These are phyloP conservation scores for Fagus sylvatica DNA, from an alignment of 306 rosid genomes.

Conservation along the genomic window DNA sequence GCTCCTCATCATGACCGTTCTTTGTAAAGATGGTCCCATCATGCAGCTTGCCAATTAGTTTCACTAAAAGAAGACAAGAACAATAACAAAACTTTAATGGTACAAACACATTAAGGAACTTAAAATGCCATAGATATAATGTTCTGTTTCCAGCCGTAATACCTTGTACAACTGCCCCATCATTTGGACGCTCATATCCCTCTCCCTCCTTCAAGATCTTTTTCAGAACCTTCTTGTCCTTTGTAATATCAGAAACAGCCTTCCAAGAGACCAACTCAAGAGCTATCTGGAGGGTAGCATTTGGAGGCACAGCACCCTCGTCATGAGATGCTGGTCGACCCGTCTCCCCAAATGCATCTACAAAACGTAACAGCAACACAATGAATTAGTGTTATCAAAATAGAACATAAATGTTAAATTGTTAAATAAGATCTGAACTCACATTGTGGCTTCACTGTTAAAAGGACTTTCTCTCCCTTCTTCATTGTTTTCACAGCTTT, in stretches of 20 bases:
- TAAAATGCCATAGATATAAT: too few species aligned
- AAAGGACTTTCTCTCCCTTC: slow-evolving; percentile 76
- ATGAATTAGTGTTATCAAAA: neutral
- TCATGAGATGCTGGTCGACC: slow-evolving; percentile 62
- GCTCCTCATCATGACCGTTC: slow-evolving; percentile 66
- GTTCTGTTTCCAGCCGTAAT: too few species aligned
- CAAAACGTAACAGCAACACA: neutral
- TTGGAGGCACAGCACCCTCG: slow-evolving; percentile 79
- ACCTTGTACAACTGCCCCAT: slow-evolving; percentile 62
- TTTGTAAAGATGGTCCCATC: slow-evolving; percentile 68
- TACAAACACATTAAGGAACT: slow-evolving; percentile 2
- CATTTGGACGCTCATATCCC: slow-evolving; percentile 88
- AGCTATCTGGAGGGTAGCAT: slow-evolving; percentile 59
- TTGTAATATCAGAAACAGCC: slow-evolving; percentile 79
- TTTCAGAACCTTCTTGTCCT: slow-evolving; percentile 80
- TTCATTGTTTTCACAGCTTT: slow-evolving; percentile 94
- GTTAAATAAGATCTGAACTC: slow-evolving; percentile 17
- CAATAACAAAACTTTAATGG: neutral
- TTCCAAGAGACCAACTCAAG: slow-evolving; percentile 88
- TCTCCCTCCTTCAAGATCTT: slow-evolving; percentile 88
- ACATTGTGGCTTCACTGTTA: slow-evolving; percentile 87
- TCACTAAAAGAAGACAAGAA: slow-evolving; percentile 49
- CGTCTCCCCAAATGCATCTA: slow-evolving; percentile 91
- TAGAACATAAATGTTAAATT: too few species aligned
- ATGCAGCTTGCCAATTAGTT: slow-evolving; percentile 75